Evolutionary conservation across 768 basidiomycete species (phyloP).

Genomic region (Trametes coccinea): DNA sequence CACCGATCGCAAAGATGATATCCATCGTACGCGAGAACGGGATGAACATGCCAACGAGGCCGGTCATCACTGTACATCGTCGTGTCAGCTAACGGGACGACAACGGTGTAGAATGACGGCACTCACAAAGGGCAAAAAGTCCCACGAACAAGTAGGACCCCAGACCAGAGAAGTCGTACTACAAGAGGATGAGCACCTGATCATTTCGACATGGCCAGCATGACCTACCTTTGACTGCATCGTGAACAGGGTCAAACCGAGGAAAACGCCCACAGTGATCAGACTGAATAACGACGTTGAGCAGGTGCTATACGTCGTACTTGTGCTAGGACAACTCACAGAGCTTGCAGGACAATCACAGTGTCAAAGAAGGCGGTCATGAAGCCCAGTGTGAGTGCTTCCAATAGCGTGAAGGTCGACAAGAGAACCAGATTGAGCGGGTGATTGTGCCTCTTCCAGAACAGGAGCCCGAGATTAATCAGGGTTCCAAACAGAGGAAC

Average conservation of each 20-base stretch:
- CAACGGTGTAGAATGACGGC: not conserved
- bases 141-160: constrained; percentile 89
- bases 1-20: constrained; percentile 75
- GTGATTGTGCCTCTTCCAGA: constrained; percentile 91
- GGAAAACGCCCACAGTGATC: constrained; percentile 90
- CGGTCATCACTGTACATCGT: constrained; percentile 62
- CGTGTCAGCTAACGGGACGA: not conserved
- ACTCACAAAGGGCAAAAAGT: constrained; percentile 73
- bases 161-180: constrained; percentile 95
- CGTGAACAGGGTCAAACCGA: constrained; percentile 92
- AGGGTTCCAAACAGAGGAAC: constrained; percentile 78
- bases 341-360: constrained; percentile 78
- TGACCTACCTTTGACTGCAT: constrained; percentile 81
- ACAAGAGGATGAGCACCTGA: not conserved
- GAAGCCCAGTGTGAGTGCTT: constrained; percentile 88
- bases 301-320: not conserved
- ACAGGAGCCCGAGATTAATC: constrained; percentile 75
- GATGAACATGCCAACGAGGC: constrained; percentile 80
- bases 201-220: not conserved
- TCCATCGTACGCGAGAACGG: constrained; percentile 85
- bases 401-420: constrained; percentile 85
- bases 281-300: constrained; percentile 43
- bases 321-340: constrained; percentile 48
- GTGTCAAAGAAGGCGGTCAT: constrained; percentile 76
- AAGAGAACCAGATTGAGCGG: constrained; percentile 87